Conservation (phyloP, 2,329 filamentous ascomycete species). For the Mycosphaerella arachidis region DNA sequence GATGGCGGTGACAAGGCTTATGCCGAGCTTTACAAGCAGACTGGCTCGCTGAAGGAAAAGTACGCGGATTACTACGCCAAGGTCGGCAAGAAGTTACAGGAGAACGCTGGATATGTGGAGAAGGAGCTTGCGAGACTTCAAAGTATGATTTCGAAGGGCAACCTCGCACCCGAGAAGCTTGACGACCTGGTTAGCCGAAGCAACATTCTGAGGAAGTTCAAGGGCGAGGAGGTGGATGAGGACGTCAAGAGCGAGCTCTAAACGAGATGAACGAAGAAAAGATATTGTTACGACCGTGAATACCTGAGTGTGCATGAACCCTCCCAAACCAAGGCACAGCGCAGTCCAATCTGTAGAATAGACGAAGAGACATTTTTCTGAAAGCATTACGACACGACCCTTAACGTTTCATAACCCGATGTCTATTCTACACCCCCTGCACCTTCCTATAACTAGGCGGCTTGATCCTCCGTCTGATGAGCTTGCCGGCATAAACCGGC, state of each 20-base stretch:
- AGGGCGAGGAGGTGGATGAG: constrained; percentile 37
- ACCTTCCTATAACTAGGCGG: constrained; percentile 96
- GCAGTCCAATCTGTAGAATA: too few relatives aligned
- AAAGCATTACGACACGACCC: too few relatives aligned
- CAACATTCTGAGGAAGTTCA: constrained; percentile 82
- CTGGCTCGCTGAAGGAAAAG: constrained; percentile 65
- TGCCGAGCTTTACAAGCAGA: constrained; percentile 67
- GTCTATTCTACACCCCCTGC: constrained; percentile 19
- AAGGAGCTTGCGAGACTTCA: constrained; percentile 83
- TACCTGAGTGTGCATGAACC: background rate
- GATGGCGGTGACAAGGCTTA: constrained; percentile 61
- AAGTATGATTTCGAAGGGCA: constrained; percentile 78
- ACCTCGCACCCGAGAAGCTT: constrained; percentile 76
- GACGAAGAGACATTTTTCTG: too few relatives aligned
- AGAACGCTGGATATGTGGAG: constrained; percentile 71
- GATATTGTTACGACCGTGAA: background rate
- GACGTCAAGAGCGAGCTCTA: constrained; percentile 33
- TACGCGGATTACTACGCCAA: constrained; percentile 88
- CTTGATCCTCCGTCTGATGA: constrained; percentile 78
- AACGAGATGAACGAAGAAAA: background rate
- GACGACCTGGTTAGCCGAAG: constrained; percentile 82
- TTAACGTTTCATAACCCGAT: too few relatives aligned
- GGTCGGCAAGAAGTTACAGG: constrained; percentile 77
- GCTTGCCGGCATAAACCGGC: constrained; percentile 81
- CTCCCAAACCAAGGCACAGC: too few relatives aligned